Evolutionary conservation across 225 moss, liverwort and hornwort genomes (phyloP).

Genomic region (Straminergon stramineum): DNA sequence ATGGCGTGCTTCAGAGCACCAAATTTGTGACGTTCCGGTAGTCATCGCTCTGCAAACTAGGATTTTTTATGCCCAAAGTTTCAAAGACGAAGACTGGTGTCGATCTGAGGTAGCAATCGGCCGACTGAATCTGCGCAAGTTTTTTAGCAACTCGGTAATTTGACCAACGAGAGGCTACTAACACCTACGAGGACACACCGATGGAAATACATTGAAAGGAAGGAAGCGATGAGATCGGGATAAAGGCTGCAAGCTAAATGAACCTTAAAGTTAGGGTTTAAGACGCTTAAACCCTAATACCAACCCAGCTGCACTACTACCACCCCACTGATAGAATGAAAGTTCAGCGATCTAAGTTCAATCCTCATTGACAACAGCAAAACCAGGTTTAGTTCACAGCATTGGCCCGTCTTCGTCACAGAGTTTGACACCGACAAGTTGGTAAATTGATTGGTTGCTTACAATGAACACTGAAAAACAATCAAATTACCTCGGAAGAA

Average conservation of each 20-base stretch:
- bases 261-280: not conserved
- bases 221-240: not conserved
- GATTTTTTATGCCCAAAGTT: not conserved
- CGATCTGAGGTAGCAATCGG: not conserved
- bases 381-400: not conserved
- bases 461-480: not conserved
- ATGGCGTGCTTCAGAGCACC: not conserved
- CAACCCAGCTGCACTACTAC: not conserved
- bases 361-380: not conserved
- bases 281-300: not conserved
- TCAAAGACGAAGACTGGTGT: not conserved
- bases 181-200: not conserved
- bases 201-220: not conserved
- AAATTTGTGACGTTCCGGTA: not conserved
- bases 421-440: not conserved
- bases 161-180: not conserved
- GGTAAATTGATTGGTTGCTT: not conserved
- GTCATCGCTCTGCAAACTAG: not conserved
- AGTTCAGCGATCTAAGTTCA: not conserved
- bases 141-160: not conserved
- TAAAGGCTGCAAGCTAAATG: not conserved
- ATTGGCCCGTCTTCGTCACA: not conserved
- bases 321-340: not conserved
- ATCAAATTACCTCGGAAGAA: conserved; percentile 27
- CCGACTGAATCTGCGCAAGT: not conserved